phyloP scores from a whole-genome alignment of 2,329 filamentous ascomycete species.

The Calonectria pseudoturangicola region DNA sequence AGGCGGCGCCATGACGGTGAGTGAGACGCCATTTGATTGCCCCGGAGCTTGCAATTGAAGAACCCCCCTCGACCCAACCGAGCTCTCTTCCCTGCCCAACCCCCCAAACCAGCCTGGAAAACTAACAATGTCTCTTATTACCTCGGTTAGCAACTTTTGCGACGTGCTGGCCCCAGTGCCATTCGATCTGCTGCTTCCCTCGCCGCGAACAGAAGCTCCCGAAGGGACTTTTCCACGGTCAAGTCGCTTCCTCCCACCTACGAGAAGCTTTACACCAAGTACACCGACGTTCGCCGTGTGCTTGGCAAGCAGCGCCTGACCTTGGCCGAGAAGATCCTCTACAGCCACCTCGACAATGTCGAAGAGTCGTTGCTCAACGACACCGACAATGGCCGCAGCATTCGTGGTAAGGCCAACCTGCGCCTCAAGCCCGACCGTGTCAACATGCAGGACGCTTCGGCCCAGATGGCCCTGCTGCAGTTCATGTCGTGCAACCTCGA shows the following conservation, averaged over 20 bases:
- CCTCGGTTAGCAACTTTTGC: conserved; percentile 60
- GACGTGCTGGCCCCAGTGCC: conserved; percentile 58
- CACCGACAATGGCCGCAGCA: conserved; percentile 88
- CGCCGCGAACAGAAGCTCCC: conserved; percentile 59
- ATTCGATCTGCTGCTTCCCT: conserved; percentile 51
- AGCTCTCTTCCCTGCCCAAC: not conserved
- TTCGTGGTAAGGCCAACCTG: conserved; percentile 92
- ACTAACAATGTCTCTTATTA: conserved; percentile 35
- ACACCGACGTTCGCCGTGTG: conserved; percentile 83
- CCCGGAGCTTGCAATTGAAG: conserved; percentile 39
- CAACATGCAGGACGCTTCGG: conserved; percentile 99
- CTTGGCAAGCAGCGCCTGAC: conserved; percentile 83
- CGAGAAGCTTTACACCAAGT: conserved; percentile 85
- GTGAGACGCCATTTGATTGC: conserved; percentile 28
- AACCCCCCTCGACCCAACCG: not conserved
- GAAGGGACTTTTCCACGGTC: conserved; percentile 62
- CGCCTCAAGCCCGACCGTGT: conserved; percentile 98
- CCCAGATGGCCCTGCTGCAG: conserved; percentile 98
- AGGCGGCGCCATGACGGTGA: conserved; percentile 68
- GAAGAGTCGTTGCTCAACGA: conserved; percentile 90
- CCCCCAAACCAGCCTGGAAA: not conserved
- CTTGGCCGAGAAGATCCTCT: conserved; percentile 97
- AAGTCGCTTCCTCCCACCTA: conserved; percentile 81
- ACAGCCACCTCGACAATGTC: conserved; percentile 92
- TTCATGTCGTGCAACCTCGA: conserved; percentile 98